These are phyloP conservation scores for Pseudoneurospora amorphoporcata DNA, from an alignment of 495 filamentous ascomycete genomes.

Conservation along the genomic window DNA sequence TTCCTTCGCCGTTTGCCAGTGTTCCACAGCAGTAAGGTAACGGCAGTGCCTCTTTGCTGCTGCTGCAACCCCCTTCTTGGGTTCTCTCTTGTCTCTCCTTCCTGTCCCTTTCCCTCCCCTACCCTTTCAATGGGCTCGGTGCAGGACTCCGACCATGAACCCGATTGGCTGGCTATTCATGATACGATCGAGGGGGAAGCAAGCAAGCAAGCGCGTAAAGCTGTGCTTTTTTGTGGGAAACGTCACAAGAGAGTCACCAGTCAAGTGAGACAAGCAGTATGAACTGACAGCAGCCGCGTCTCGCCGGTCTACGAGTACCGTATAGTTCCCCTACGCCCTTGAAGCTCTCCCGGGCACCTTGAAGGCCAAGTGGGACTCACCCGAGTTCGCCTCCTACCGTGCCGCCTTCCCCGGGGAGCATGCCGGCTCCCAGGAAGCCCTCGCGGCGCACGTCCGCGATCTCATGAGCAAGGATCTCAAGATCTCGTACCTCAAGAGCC, in stretches of 20 bases:
- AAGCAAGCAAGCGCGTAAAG: background rate
- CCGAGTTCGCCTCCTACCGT: conserved; percentile 46
- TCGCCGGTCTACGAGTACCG: background rate
- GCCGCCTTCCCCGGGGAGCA: conserved; percentile 53
- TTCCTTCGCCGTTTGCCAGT: background rate
- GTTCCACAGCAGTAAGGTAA: background rate
- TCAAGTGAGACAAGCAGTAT: background rate
- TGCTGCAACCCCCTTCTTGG: background rate
- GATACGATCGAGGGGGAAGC: background rate
- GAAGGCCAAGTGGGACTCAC: conserved; percentile 47
- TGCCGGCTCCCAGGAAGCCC: conserved; percentile 34
- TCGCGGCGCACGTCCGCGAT: conserved; percentile 50
- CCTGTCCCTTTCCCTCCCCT: background rate
- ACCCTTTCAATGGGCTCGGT: background rate
- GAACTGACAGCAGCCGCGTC: background rate
- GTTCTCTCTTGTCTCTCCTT: background rate
- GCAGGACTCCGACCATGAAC: background rate
- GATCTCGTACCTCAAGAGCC: conserved; percentile 55
- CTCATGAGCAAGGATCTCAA: conserved; percentile 58
- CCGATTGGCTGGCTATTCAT: background rate
- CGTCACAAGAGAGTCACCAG: background rate
- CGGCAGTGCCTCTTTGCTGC: conserved; percentile 1
- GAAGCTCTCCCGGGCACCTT: conserved; percentile 46
- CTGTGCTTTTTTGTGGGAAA: background rate
- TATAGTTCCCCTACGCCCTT: conserved; percentile 62